These are phyloP conservation scores for Penicillium coprophilum DNA, from an alignment of 495 filamentous ascomycete species.

Conservation along the genomic window DNA sequence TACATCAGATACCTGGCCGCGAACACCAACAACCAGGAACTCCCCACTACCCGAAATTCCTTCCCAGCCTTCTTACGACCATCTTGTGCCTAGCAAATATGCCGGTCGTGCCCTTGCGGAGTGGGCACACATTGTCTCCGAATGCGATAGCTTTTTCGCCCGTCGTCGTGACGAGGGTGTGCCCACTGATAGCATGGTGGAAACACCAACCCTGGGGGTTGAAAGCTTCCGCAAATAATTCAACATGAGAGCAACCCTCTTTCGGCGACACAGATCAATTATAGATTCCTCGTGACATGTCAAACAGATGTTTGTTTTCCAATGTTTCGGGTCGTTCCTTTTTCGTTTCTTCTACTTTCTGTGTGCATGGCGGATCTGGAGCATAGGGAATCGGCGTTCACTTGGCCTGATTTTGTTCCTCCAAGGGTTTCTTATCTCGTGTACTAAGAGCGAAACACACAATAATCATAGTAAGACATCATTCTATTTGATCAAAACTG, in stretches of 20 bases:
- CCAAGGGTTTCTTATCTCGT: slow-evolving; percentile 11
- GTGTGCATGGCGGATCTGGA: slow-evolving; percentile 29
- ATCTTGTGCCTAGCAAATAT: slow-evolving; percentile 62
- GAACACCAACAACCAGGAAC: slow-evolving; percentile 22
- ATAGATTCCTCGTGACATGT: slow-evolving; percentile 20
- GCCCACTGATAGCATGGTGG: slow-evolving; percentile 68
- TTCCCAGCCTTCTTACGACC: slow-evolving; percentile 23
- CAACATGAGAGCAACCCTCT: not conserved
- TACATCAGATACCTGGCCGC: slow-evolving; percentile 8
- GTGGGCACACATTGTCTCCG: slow-evolving; percentile 79
- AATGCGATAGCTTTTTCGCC: slow-evolving; percentile 92
- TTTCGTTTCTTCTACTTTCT: slow-evolving; percentile 18
- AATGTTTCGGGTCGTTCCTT: slow-evolving; percentile 8
- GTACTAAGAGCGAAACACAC: slow-evolving; percentile 18
- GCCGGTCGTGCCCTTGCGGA: slow-evolving; percentile 86
- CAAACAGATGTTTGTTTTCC: slow-evolving; percentile 8
- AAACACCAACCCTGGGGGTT: slow-evolving; percentile 83
- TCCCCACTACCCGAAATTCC: slow-evolving; percentile 27
- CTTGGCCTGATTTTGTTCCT: slow-evolving; percentile 14
- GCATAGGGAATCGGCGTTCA: slow-evolving; percentile 31
- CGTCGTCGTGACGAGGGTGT: slow-evolving; percentile 84
- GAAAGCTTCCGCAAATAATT: slow-evolving; percentile 70
- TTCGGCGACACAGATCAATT: slow-evolving; percentile 4
- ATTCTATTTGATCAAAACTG: slow-evolving; percentile 2
- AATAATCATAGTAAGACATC: slow-evolving; percentile 23